Conservation (phyloP, 2,329 filamentous ascomycete genomes). For the Ophidiomyces ophidiicola region DNA sequence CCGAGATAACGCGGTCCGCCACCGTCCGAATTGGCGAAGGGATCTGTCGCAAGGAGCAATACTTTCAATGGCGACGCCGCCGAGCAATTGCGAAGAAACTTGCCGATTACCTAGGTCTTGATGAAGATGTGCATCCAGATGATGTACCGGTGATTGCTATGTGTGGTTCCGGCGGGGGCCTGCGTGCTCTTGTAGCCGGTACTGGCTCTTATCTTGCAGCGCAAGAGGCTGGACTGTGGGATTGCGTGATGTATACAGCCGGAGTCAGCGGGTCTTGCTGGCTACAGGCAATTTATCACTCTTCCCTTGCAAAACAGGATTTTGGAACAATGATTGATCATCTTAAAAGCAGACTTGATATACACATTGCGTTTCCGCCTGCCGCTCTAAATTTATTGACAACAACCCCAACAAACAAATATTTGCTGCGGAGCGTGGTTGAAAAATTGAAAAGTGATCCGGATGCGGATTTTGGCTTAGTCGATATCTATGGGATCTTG, state of each 20-base stretch:
- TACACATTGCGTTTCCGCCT: conserved; percentile 89
- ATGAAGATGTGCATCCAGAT: conserved; percentile 72
- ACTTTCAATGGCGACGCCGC: conserved; percentile 58
- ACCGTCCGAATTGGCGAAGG: conserved; percentile 68
- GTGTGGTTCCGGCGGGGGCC: conserved; percentile 83
- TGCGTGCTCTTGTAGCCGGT: conserved; percentile 81
- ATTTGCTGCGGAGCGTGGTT: conserved; percentile 72
- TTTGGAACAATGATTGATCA: conserved; percentile 66
- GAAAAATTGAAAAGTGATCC: conserved; percentile 82
- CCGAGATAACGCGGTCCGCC: conserved; percentile 74
- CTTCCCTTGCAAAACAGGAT: conserved; percentile 57
- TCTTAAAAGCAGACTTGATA: conserved; percentile 67
- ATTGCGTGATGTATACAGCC: conserved; percentile 88
- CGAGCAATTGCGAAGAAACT: conserved; percentile 58
- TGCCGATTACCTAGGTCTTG: conserved; percentile 66
- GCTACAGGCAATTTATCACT: conserved; percentile 80
- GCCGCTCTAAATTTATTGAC: conserved; percentile 67
- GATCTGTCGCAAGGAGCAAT: conserved; percentile 71
- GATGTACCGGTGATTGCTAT: conserved; percentile 89
- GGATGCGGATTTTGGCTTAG: conserved; percentile 70
- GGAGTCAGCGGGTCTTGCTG: conserved; percentile 95
- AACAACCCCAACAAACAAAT: conserved; percentile 87
- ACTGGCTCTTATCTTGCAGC: conserved; percentile 76
- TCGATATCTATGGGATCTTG: conserved; percentile 83
- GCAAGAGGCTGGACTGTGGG: conserved; percentile 76